Conservation (phyloP, 176 grass and related monocot genomes). For the Zoysia pacifica region DNA sequence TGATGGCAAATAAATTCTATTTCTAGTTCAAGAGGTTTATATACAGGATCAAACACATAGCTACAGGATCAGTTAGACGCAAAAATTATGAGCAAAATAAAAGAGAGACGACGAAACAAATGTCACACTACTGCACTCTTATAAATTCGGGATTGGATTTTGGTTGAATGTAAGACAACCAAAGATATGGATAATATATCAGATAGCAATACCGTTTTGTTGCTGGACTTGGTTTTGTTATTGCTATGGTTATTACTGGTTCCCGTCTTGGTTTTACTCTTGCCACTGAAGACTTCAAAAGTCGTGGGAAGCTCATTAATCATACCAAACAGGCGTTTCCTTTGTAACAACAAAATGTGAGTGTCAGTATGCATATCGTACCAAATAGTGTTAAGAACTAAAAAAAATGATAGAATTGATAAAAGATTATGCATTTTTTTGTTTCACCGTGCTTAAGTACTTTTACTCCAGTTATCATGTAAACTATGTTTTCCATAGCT, state of each 20-base stretch:
- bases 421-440: not conserved
- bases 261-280: constrained; percentile 60
- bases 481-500: not conserved
- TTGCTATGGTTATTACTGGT: constrained; percentile 61
- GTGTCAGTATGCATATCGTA: not conserved
- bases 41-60: not conserved
- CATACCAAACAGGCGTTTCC: constrained; percentile 90
- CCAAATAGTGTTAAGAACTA: not conserved
- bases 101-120: not conserved
- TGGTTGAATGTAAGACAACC: not conserved
- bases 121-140: not conserved
- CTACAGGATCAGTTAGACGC: not conserved
- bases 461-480: not conserved
- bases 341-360: constrained; percentile 30
- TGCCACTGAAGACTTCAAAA: constrained; percentile 82
- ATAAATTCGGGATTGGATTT: not conserved
- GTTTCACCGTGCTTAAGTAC: not conserved
- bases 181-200: not conserved
- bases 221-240: constrained; percentile 79
- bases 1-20: not conserved
- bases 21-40: not conserved
- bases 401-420: not conserved
- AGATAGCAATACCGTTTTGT: constrained; percentile 60
- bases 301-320: constrained; percentile 86
- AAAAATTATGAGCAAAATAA: not conserved